Base-by-base conservation (phyloP, 371 early-diverging fungal genomes). In the Rhizomucor pusillus region DNA sequence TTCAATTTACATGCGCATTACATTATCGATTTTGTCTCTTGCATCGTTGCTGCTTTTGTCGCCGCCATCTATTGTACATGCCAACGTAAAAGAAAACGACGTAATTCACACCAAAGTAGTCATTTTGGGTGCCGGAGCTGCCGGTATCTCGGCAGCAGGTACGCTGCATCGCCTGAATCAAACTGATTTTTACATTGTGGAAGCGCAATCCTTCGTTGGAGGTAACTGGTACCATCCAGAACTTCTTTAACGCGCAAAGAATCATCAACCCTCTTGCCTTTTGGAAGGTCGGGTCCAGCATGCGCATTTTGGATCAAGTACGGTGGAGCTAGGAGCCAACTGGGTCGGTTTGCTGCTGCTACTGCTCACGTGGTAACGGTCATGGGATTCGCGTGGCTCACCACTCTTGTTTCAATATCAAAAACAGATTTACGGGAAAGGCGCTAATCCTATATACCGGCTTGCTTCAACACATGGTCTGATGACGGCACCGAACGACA, bases 251-350 rank as follows among this genome's bases (percentile, higher is more conserved):
- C n/a, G n/a, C n/a, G 10, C n/a, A 37, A 11, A 11, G 39, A 24
- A 3, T 47, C 41, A n/a, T 43, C 29, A 44, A 34, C 44, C 33
- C 43, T 10, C 37, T 18, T 25, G 24, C 33, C 22, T 13, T 9
- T 43, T 29, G 44, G n/a, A 34, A 74, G 75, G 77, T 10, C 45
- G 78, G 50, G 73, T 74, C 3, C 68, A 68, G 24, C 63, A 77
- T 63, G 53, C 20, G 9, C 9, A 40, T 0, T 74, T 77, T 63
- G 70, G 68, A 3, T 44, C 59, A 24, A 46, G 50, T 16, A 24
- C 54, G 1, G 69, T 77, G 11, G 78, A 77, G 46, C 43, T 77
- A 14, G 78, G 78, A 23, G 75, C 73, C 9, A 77, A 77, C 50
- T 77, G 78, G 78, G 77, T 73, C 62, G 57, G 19, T 41, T 16